Base-by-base conservation (phyloP, 768 basidiomycete genomes). In the Lactarius hatsudake region DNA sequence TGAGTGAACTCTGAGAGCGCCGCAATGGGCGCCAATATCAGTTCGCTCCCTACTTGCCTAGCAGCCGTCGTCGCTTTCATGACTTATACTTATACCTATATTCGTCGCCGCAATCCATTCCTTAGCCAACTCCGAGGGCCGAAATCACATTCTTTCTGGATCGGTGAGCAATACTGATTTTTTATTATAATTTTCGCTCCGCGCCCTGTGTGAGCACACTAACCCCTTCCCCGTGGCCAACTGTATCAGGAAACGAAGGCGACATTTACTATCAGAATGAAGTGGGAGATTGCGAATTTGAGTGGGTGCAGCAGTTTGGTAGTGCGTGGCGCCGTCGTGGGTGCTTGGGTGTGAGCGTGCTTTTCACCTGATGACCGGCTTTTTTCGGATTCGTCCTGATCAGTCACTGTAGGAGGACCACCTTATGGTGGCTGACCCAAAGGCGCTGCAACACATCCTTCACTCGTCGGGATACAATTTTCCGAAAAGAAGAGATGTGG, bases 391-490 rank as follows among this genome's bases (percentile, higher is more conserved):
- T 42, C n/a, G 28, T 53, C 18, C 53, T 55, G 12, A 63, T 30
- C 28, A n/a, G 40, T 43, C 9, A 55, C 69, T 58, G 8, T 26
- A 62, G 53, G 53, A 28, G 51, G 55, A 63, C 55, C 23, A 26
- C 12, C 38, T 65, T 18, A 63, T 56, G 43, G 36, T 64, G 5
- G 57, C 45, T 1, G 65, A 53, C 34, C 48, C 62, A 3, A 45
- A 75, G 68, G 75, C 74, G 0, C 60, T 76, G 13, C 76, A 76
- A 63, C 71, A 74, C 62, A 72, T 75, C 51, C 70, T 73, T 17
- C 72, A 76, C 36, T 72, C 71, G 40, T 72, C 75, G 0, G 72
- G 73, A 42, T 76, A 75, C 51, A 71, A 69, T 56, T 76, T 72
- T 63, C 61, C 62, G 23, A 73, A 71, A 26, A 48, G 60, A 43